Evolutionary conservation across 345 rosid genomes (phyloP).

Genomic region (Gossypium thurberi): DNA sequence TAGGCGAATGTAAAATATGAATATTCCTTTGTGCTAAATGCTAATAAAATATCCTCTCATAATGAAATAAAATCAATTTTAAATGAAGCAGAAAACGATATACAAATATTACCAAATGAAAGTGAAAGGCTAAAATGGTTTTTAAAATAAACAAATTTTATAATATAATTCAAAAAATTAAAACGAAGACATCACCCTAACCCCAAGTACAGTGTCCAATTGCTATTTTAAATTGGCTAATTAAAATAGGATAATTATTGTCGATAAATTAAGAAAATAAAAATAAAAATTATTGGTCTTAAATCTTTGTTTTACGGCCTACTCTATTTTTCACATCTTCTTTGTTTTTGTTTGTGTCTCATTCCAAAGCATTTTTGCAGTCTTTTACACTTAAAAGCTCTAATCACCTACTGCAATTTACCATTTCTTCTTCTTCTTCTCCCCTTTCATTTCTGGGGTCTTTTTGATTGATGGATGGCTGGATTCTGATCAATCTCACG

Average conservation of each 20-base stretch:
- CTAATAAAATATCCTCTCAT: background rate
- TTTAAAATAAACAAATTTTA: background rate
- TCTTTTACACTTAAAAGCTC: background rate
- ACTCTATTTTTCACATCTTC: background rate
- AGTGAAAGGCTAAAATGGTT: background rate
- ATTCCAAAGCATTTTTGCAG: background rate
- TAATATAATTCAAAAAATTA: too few species aligned
- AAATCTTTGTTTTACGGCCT: background rate
- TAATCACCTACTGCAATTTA: slow-evolving; percentile 17
- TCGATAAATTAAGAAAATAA: background rate
- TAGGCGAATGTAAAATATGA: background rate
- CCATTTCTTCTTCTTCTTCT: slow-evolving; percentile 6
- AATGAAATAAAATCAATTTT: background rate
- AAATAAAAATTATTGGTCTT: background rate
- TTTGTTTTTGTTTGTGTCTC: background rate
- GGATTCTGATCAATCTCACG: slow-evolving; percentile 27
- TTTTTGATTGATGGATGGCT: background rate
- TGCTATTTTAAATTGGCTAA: too few species aligned
- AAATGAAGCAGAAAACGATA: background rate
- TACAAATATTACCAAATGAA: background rate
- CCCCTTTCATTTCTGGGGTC: background rate
- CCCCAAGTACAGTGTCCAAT: too few species aligned
- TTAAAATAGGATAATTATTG: background rate
- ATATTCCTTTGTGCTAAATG: background rate
- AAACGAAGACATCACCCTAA: too few species aligned